A percentile compares a stretch with the other conserved stretches of the same genome.
Conservation (phyloP, 2,329 filamentous ascomycete genomes). For the Colletotrichum sp. region DNA sequence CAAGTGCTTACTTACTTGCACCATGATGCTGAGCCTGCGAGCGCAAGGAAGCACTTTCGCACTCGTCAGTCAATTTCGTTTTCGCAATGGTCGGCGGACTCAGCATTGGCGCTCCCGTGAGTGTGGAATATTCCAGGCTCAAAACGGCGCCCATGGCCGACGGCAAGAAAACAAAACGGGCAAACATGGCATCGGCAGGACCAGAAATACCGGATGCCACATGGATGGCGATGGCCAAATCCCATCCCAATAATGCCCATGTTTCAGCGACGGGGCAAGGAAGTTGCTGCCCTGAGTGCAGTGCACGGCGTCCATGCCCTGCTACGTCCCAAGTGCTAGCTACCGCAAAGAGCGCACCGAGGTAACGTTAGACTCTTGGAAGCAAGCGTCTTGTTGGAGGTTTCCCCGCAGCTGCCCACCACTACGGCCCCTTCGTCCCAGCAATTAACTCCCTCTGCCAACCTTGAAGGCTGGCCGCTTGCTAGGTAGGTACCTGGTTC, state of each 20-base stretch:
- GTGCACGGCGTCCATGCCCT: not conserved
- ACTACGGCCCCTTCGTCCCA: not conserved
- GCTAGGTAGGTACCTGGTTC: not conserved
- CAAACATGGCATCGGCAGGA: not conserved
- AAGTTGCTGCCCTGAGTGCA: not conserved
- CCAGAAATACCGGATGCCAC: not conserved
- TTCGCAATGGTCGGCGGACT: not conserved
- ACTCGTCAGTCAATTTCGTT: not conserved
- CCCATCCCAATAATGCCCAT: constrained; percentile 2
- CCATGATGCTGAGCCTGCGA: not conserved
- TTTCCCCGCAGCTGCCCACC: constrained; percentile 5
- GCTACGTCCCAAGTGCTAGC: not conserved
- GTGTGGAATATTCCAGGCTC: not conserved
- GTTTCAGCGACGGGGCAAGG: not conserved
- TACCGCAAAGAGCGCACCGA: not conserved
- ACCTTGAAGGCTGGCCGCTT: not conserved
- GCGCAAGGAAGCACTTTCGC: not conserved
- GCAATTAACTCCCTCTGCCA: not conserved
- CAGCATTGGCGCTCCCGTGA: not conserved
- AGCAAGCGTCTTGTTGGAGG: not conserved
- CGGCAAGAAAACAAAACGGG: not conserved
- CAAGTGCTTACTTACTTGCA: constrained; percentile 5
- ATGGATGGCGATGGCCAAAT: not conserved
- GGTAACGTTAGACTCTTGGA: not conserved
- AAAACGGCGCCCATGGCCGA: not conserved